Base-by-base conservation (phyloP, 441 rosid genomes). In the Macaranga tanarius region DNA sequence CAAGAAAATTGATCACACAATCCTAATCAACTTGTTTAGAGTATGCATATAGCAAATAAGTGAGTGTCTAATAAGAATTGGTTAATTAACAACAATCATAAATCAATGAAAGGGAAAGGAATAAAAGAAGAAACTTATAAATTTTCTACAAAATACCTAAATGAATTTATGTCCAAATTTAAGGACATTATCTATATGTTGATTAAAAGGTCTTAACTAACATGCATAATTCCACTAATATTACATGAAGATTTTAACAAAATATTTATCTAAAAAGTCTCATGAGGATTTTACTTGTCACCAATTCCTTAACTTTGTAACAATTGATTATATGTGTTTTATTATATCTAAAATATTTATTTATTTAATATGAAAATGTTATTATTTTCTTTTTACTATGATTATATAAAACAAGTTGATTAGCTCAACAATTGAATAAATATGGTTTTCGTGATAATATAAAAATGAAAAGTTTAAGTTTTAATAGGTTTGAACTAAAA, bases 181-280 rank as follows among this genome's bases (percentile, higher is more conserved):
- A 40, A 0, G 9, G 16, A 69, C n/a, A 50, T 16, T 28, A 57
- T 40, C 56, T 51, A 56, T 44, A 56, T 44, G 54, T 4, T 69
- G 51, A 55, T 68, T 68, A 67, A 34, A 52, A 57, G 55, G 38
- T 38, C 42, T 10, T 56, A 69, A 57, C 63, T 19, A 44, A 69
- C 52, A 38, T n/a, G 62, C 50, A 52, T 45, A 55, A 68, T n/a
- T 9, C 28, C 22, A 31, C 44, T n/a, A 11, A 44, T 55, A 38
- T 69, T 23, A 10, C 59, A 22, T 20, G 15, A 17, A 69, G 23
- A 19, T 22, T 69, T 20, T 2, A 20, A 44, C 5, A 38, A 55
- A 10, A 56, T 22, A 31, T 56, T 16, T 13, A 65, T n/a, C 38
- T 2, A 22, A 16, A 59, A 57, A 16, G 54, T 40, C 54, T 69